Base-by-base conservation (phyloP, 2,329 filamentous ascomycete species). In the Neophaeococcomyces aloes region DNA sequence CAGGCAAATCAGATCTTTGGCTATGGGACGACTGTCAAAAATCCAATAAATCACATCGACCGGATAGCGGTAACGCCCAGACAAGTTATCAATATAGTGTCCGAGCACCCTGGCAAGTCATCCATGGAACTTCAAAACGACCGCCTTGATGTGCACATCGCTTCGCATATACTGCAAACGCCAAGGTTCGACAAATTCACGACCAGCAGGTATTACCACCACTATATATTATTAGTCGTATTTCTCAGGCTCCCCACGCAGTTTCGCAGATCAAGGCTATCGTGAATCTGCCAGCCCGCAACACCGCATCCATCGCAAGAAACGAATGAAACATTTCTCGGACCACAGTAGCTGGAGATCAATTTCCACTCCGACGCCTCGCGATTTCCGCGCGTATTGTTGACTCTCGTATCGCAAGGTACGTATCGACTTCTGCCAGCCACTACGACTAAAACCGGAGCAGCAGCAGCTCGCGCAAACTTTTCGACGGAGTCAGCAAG, bases 361-460 rank as follows among this genome's bases (percentile, higher is more conserved):
- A 2, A 66, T 67, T n/a, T 54, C 37, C 1, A 74, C 69, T 1
- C 73, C 72, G 1, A 67, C 66, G 2, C 60, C 57, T 11, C 50
- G 49, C 44, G 78, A 53, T 53, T 69, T 74, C 48, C 63, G 56
- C 3, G 64, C 73, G 56, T 75, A 75, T 46, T 65, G 59, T 53
- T 70, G 64, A 0, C 72, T 75, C 51, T 79, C 75, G 6, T 64
- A 64, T 8, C 73, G 61, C 47, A 78, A 56, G n/a, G n/a, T n/a
- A n/a, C n/a, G 78, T 69, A 53, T 78, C 74, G 32, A 77, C 50
- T 48, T 74, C 74, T 0, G 72, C 74, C 1, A 76, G 72, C 74
- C 1, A 76, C 64, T 45, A 76, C 69, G 3, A 78, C 59, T 32
- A 71, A 56, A 0, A 75, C 72, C 1, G 64, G 63, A 1, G 75